phyloP scores from a whole-genome alignment of 176 grass and related monocot genomes.

The Zea mays region Zm-B73-REFERENCE-NAM-5.0 NC_050096.1:240990001-240990500 shows the following conservation, averaged over 20 bases:
- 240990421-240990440: conserved; percentile 41
- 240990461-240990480: conserved; percentile 16
- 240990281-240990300: background rate
- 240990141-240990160: background rate
- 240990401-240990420: background rate
- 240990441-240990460: conserved; percentile 13
- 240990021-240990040: background rate
- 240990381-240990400: background rate
- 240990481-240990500: conserved; percentile 12
- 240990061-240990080: background rate
- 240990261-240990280: background rate
- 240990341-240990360: conserved; percentile 3
- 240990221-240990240: too few relatives aligned
- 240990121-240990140: background rate
- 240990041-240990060: background rate
- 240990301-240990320: background rate
- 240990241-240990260: background rate
- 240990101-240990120: background rate
- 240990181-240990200: too few relatives aligned
- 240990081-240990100: too few relatives aligned
- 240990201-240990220: too few relatives aligned
- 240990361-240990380: background rate
- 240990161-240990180: too few relatives aligned
- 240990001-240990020: background rate
- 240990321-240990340: background rate